Evolutionary conservation across 306 rosid species (phyloP).

Genomic region (Phaseolus lunatus): DNA sequence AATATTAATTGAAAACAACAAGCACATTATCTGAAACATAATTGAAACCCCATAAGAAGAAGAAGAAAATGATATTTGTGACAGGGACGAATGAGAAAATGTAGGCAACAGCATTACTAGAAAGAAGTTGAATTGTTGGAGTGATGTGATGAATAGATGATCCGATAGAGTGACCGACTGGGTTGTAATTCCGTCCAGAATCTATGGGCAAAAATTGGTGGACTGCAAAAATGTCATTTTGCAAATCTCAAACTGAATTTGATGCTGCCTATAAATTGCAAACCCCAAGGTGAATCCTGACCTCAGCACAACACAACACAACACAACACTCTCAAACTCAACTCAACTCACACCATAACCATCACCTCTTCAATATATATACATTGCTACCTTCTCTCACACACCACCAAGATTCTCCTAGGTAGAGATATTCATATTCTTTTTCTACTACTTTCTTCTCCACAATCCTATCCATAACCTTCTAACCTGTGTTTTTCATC

Average conservation of each 20-base stretch:
- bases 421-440: neutral
- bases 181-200: conserved; percentile 32
- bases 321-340: conserved; percentile 6
- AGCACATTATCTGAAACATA: neutral
- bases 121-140: neutral
- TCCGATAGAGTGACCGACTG: neutral
- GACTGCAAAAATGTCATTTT: neutral
- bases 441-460: neutral
- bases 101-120: neutral
- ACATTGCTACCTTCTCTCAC: neutral
- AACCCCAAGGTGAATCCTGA: conserved; percentile 24
- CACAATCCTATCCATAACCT: neutral
- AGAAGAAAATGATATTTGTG: neutral
- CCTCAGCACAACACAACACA: conserved; percentile 28
- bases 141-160: neutral
- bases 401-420: neutral
- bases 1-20: neutral
- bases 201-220: conserved; percentile 9
- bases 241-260: neutral
- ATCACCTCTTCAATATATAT: neutral
- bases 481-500: neutral
- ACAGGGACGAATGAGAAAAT: neutral
- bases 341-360: neutral
- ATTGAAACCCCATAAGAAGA: neutral
- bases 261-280: conserved; percentile 33